These are phyloP conservation scores for Alternaria incomplexa DNA, from an alignment of 2,329 filamentous ascomycete genomes.

Conservation along the genomic window DNA sequence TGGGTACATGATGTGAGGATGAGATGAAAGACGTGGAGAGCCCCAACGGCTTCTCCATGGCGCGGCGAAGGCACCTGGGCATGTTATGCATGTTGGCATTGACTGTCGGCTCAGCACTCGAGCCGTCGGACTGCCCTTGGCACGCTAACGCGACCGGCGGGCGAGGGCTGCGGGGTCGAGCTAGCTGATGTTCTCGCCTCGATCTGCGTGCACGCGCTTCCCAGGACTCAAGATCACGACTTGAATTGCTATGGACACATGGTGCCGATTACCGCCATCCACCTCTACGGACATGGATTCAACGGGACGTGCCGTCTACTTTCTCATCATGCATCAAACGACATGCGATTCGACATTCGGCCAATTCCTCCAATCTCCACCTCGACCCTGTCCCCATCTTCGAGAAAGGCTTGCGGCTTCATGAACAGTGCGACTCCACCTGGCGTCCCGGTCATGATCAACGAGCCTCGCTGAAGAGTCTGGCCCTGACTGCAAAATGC, in stretches of 20 bases:
- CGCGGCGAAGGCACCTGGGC: not conserved
- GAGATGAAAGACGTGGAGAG: not conserved
- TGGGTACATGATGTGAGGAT: not conserved
- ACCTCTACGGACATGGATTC: too few species aligned
- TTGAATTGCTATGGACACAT: too few species aligned
- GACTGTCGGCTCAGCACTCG: not conserved
- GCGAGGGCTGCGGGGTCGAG: not conserved
- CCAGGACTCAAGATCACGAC: too few species aligned
- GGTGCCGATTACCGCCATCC: too few species aligned
- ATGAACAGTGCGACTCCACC: constrained; percentile 52
- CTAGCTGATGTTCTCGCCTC: too few species aligned
- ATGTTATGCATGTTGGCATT: not conserved
- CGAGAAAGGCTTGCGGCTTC: constrained; percentile 48
- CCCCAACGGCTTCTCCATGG: not conserved
- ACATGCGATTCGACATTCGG: too few species aligned
- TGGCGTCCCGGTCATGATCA: constrained; percentile 55
- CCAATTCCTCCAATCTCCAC: constrained; percentile 21
- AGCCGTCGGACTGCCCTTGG: not conserved
- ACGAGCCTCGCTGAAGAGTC: constrained; percentile 46
- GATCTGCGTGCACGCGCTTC: too few species aligned
- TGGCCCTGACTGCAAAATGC: constrained; percentile 22
- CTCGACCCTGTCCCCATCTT: constrained; percentile 46
- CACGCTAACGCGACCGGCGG: not conserved
- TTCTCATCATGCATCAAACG: too few species aligned
- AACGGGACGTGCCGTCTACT: too few species aligned